These are phyloP conservation scores for Danielia reshetovae DNA, from an alignment of 805 yeast genomes.

Conservation along the genomic window DNA sequence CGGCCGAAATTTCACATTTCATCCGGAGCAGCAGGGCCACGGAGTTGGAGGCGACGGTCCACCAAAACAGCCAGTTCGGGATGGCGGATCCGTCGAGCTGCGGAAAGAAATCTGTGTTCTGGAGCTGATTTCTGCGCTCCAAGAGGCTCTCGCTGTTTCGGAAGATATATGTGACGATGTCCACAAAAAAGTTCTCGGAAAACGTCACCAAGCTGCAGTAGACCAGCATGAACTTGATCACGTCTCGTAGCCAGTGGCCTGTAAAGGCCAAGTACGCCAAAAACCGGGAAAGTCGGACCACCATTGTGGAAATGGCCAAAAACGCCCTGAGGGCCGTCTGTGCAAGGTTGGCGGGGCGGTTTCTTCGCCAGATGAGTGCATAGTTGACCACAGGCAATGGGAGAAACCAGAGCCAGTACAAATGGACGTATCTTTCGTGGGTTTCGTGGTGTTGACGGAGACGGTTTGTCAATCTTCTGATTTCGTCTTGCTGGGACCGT, in stretches of 20 bases:
- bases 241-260: conserved; percentile 17
- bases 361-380: conserved; percentile 10
- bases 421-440: not conserved
- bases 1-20: not conserved
- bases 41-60: not conserved
- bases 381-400: conserved; percentile 15
- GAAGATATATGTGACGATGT: conserved; percentile 25
- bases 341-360: conserved; percentile 5
- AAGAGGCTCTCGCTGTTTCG: conserved; percentile 16
- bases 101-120: conserved; percentile 10
- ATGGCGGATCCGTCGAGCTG: conserved; percentile 3
- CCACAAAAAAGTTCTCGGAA: conserved; percentile 24
- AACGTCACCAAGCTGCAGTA: conserved; percentile 28
- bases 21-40: not conserved
- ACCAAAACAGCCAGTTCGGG: not conserved
- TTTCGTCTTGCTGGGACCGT: not conserved
- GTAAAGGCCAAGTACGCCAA: conserved; percentile 3
- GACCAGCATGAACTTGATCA: conserved; percentile 17
- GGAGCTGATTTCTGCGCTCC: conserved; percentile 3
- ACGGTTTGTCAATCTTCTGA: no score
- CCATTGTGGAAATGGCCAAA: conserved; percentile 10
- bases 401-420: conserved; percentile 6
- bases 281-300: conserved; percentile 3
- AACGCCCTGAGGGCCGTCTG: not conserved
- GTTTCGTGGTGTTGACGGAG: not conserved